Conservation (phyloP, 2,329 filamentous ascomycete genomes). For the Chaetomium globosum region DNA sequence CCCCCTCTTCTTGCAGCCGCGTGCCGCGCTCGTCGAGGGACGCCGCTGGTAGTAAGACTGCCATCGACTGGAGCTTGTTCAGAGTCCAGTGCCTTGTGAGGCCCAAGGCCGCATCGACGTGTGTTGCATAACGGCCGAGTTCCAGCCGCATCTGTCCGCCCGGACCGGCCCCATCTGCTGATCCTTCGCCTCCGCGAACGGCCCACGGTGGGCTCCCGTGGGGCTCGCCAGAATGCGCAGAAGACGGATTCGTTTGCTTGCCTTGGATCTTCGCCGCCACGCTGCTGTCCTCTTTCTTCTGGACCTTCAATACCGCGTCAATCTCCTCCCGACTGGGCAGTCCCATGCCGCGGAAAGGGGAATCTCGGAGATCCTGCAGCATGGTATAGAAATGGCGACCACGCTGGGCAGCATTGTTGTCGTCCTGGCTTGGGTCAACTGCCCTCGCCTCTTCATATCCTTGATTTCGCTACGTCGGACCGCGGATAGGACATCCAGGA, state of each 20-base stretch:
- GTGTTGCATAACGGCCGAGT: background rate
- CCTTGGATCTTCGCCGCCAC: conserved; percentile 6
- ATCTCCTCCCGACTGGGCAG: background rate
- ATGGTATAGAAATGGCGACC: too few species aligned
- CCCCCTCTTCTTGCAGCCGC: conserved; percentile 1
- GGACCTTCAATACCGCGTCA: background rate
- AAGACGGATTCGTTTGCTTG: background rate
- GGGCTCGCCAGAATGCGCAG: background rate
- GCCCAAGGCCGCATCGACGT: background rate
- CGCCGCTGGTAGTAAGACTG: background rate
- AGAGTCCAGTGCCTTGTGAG: conserved; percentile 1
- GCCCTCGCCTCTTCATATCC: background rate
- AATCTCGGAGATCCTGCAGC: background rate
- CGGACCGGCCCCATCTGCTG: background rate
- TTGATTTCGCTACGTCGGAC: conserved; percentile 2
- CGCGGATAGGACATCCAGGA: background rate
- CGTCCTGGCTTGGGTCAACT: too few species aligned
- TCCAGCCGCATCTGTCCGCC: too few species aligned
- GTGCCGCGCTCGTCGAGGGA: conserved; percentile 3
- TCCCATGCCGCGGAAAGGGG: conserved; percentile 1
- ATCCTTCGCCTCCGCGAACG: background rate
- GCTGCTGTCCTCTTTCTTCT: background rate
- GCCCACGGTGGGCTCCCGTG: background rate
- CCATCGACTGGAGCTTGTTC: conserved; percentile 11
- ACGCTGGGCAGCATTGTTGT: too few species aligned